Percentiles rank a stretch among this genome's conserved stretches.
Conservation (phyloP, 768 basidiomycete species). For the Serendipita sp. region DNA sequence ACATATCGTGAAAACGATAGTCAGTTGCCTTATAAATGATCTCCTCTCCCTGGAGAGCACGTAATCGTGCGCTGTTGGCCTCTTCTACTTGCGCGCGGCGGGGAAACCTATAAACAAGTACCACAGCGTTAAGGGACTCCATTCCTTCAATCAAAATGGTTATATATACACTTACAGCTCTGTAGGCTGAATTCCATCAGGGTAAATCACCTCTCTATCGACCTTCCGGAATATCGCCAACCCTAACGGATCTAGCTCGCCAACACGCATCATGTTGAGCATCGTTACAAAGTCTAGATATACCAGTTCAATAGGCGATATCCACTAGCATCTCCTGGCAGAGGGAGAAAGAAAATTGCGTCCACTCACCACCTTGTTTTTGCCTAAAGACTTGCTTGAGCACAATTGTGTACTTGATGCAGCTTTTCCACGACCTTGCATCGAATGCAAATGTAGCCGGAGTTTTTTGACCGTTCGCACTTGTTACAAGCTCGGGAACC, state of each 20-base stretch:
- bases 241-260: constrained; percentile 14
- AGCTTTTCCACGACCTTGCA: constrained; percentile 19
- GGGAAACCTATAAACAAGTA: constrained; percentile 36
- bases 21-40: constrained; percentile 31
- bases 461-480: constrained; percentile 9
- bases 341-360: too few relatives aligned
- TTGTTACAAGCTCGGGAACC: constrained; percentile 14
- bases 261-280: constrained; percentile 21
- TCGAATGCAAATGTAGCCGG: constrained; percentile 20
- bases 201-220: constrained; percentile 40
- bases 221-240: constrained; percentile 38
- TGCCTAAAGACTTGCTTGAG: constrained; percentile 22
- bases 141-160: too few relatives aligned
- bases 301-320: neutral
- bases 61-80: constrained; percentile 39
- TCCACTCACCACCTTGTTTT: constrained; percentile 28
- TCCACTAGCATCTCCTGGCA: neutral
- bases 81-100: constrained; percentile 54
- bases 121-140: too few relatives aligned
- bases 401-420: constrained; percentile 16
- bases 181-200: constrained; percentile 66
- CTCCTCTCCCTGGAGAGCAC: constrained; percentile 20
- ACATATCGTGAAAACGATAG: constrained; percentile 29
- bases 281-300: constrained; percentile 17
- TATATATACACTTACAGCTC: constrained; percentile 39